Evolutionary conservation across 2,329 filamentous ascomycete species (phyloP).

Genomic region (Hortaea werneckii): DNA sequence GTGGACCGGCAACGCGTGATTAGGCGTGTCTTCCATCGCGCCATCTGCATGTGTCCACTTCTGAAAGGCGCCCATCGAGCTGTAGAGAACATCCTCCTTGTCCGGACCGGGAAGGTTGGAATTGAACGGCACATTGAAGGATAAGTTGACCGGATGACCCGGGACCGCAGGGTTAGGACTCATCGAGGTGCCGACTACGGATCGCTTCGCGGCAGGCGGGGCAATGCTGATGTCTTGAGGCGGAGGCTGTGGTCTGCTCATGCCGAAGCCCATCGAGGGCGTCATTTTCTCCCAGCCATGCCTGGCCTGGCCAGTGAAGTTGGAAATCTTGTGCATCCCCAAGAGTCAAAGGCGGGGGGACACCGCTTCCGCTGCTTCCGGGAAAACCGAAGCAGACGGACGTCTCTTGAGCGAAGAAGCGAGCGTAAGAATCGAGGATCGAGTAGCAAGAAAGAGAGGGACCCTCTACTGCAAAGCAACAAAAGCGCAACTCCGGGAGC

Average conservation of each 20-base stretch:
- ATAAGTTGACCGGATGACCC: slow-evolving; percentile 76
- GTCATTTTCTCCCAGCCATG: slow-evolving; percentile 58
- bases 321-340: slow-evolving; percentile 56
- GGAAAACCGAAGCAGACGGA: not conserved
- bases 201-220: slow-evolving; percentile 39
- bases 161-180: slow-evolving; percentile 51
- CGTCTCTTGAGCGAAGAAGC: not conserved
- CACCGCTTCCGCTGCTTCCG: not conserved
- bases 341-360: not conserved
- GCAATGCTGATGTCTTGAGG: slow-evolving; percentile 7
- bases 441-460: not conserved
- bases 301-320: slow-evolving; percentile 55
- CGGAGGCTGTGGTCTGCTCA: slow-evolving; percentile 2
- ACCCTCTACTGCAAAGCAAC: not conserved
- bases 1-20: slow-evolving; percentile 87
- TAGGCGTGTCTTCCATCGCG: slow-evolving; percentile 70
- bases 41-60: slow-evolving; percentile 91
- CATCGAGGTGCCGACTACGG: slow-evolving; percentile 37
- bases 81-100: slow-evolving; percentile 87
- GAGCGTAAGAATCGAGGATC: not conserved
- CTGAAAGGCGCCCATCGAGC: slow-evolving; percentile 74
- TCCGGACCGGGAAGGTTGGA: slow-evolving; percentile 88
- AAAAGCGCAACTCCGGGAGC: not conserved
- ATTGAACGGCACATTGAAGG: slow-evolving; percentile 94
- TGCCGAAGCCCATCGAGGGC: slow-evolving; percentile 47